Evolutionary conservation across 208 protist species (phyloP).

Genomic region (Trypanosoma conorhini): DNA sequence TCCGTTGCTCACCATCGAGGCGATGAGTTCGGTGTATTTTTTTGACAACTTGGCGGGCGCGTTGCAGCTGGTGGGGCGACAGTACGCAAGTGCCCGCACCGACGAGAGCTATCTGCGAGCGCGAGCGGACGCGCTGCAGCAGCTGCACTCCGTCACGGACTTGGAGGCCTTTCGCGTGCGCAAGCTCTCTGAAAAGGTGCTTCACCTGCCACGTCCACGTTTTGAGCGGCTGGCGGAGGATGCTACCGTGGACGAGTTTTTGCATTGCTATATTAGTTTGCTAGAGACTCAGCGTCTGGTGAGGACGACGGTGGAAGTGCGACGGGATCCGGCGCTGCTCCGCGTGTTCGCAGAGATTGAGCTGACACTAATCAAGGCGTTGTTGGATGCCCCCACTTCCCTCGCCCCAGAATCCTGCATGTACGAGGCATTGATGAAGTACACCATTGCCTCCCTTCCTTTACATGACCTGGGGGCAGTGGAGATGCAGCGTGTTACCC

Average conservation of each 20-base stretch:
- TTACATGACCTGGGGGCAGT: background rate
- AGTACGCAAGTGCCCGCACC: slow-evolving; percentile 10
- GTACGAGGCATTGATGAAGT: slow-evolving; percentile 28
- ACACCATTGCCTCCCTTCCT: slow-evolving; percentile 20
- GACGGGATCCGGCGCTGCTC: slow-evolving; percentile 4
- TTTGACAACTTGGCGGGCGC: slow-evolving; percentile 47
- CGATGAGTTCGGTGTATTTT: slow-evolving; percentile 63
- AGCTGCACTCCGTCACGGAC: slow-evolving; percentile 12
- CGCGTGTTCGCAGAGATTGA: slow-evolving; percentile 23
- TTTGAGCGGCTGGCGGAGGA: slow-evolving; percentile 33
- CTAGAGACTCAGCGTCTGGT: slow-evolving; percentile 36
- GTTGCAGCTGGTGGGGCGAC: slow-evolving; percentile 28
- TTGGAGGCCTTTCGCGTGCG: slow-evolving; percentile 16
- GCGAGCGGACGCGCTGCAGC: background rate
- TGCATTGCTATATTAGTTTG: slow-evolving; percentile 59
- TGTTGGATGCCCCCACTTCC: slow-evolving; percentile 27
- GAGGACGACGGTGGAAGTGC: slow-evolving; percentile 10
- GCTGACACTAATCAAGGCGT: slow-evolving; percentile 34
- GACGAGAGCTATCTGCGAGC: slow-evolving; percentile 7
- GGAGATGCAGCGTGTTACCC: slow-evolving; percentile 5
- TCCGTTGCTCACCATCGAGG: slow-evolving; percentile 34
- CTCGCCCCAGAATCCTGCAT: slow-evolving; percentile 22
- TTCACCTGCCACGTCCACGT: slow-evolving; percentile 8
- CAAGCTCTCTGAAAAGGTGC: slow-evolving; percentile 18
- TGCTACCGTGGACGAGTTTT: slow-evolving; percentile 52